Conservation (phyloP, 2,329 filamentous ascomycete species). For the Epichloe glyceriae region DNA sequence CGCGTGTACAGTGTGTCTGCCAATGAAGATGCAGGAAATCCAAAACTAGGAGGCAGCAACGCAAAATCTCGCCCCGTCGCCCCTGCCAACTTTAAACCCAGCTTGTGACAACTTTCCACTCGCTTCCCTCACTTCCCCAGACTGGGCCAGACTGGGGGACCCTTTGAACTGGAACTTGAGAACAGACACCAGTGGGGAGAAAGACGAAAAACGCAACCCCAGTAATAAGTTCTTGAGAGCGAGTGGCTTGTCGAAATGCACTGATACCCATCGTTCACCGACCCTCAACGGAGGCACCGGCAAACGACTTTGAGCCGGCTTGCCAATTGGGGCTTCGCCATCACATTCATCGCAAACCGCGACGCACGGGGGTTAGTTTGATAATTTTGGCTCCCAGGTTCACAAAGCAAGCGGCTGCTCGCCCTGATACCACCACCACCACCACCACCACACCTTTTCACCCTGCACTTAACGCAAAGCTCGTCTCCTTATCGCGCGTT, state of each 20-base stretch:
- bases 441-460: no score
- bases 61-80: constrained; percentile 1
- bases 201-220: constrained; percentile 1
- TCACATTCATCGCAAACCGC: neutral
- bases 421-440: neutral
- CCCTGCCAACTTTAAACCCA: neutral
- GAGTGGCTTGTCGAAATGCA: neutral
- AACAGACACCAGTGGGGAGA: neutral
- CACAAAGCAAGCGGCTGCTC: neutral
- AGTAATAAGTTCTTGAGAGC: neutral
- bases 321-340: neutral
- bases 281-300: neutral
- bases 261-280: neutral
- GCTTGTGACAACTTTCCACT: neutral
- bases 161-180: neutral
- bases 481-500: constrained; percentile 1
- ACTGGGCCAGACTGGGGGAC: constrained; percentile 2
- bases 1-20: neutral
- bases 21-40: constrained; percentile 5
- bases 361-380: neutral
- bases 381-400: neutral
- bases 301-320: neutral
- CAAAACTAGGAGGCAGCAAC: constrained; percentile 1
- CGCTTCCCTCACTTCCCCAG: constrained; percentile 3
- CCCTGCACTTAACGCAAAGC: neutral